Conservation (phyloP, 2,329 filamentous ascomycete species). For the Sporothrix humicola region DNA sequence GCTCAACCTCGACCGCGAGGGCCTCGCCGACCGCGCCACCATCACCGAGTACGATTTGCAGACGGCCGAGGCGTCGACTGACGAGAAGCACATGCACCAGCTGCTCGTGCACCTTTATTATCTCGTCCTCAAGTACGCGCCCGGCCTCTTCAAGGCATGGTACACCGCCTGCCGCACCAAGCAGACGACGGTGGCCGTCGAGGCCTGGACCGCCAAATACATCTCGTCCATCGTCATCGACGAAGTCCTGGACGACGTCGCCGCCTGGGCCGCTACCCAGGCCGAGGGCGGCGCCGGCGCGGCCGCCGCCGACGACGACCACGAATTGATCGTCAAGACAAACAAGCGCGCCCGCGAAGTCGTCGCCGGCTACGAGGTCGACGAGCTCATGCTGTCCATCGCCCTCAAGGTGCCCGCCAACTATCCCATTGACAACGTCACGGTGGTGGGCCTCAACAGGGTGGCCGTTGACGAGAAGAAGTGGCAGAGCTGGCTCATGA, state of each 20-base stretch:
- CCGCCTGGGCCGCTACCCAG: conserved; percentile 66
- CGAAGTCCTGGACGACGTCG: conserved; percentile 69
- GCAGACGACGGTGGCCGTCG: conserved; percentile 78
- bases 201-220: conserved; percentile 83
- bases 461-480: conserved; percentile 89
- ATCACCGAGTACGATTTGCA: conserved; percentile 61
- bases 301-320: conserved; percentile 52
- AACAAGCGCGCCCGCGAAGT: conserved; percentile 75
- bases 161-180: conserved; percentile 80
- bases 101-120: conserved; percentile 87
- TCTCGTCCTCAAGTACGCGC: conserved; percentile 75
- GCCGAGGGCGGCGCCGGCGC: conserved; percentile 47
- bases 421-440: conserved; percentile 81
- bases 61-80: conserved; percentile 57
- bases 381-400: conserved; percentile 84
- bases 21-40: conserved; percentile 60
- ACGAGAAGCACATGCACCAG: conserved; percentile 77
- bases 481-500: conserved; percentile 90
- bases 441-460: conserved; percentile 77
- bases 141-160: conserved; percentile 81
- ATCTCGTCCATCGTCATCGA: conserved; percentile 75
- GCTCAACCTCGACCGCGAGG: conserved; percentile 72
- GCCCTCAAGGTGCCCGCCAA: conserved; percentile 78
- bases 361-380: conserved; percentile 82
- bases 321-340: conserved; percentile 70